Base-by-base conservation (phyloP, 257 asterid genomes). In the Thymus mandschuricus region DNA sequence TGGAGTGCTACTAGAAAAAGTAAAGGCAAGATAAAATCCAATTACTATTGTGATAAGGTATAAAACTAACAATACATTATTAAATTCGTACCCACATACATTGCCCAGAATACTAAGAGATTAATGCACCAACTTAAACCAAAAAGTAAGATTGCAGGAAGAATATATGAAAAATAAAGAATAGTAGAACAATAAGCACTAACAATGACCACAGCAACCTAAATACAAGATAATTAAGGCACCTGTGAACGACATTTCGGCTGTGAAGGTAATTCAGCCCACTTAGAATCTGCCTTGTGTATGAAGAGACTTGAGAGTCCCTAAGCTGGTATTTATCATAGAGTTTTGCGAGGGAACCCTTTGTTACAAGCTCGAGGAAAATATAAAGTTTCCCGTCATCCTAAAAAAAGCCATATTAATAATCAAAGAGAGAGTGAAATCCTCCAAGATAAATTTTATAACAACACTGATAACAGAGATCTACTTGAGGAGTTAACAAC, bases 211-310 rank as follows among this genome's bases (percentile, higher is more conserved):
- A 44, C 60, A n/a, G 51, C 58, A 62, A 62, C 50, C 52, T 66
- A 45, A 57, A 66, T 28, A 72, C 33, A 44, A 57, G 54, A 76
- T 35, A 15, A 29, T 38, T 73, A 51, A 44, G 56, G 85, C 79
- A 86, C 91, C 91, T 83, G 85, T 86, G 91, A 66, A 86, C 91
- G 58, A 86, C 88, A 73, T 78, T 66, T 68, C 73, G 80, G 78
- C 84, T 69, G 70, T 86, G 91, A 69, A 86, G 91, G 75, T 86
- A 86, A 69, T 81, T 78, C 78, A 86, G 74, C 68, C 91, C 91
- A 75, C 83, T 79, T 70, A 86, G 75, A 78, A 86, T 86, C 78
- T 86, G 91, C 77, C 88, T 83, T 69, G 91, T 86, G 82, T 86
- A 86, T 43, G 62, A 79, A 68, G 91, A 86, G 50, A 86, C 91